These are phyloP conservation scores for Candida tunisiensis DNA, from an alignment of 1,139 yeast genomes.

Conservation along the genomic window DNA sequence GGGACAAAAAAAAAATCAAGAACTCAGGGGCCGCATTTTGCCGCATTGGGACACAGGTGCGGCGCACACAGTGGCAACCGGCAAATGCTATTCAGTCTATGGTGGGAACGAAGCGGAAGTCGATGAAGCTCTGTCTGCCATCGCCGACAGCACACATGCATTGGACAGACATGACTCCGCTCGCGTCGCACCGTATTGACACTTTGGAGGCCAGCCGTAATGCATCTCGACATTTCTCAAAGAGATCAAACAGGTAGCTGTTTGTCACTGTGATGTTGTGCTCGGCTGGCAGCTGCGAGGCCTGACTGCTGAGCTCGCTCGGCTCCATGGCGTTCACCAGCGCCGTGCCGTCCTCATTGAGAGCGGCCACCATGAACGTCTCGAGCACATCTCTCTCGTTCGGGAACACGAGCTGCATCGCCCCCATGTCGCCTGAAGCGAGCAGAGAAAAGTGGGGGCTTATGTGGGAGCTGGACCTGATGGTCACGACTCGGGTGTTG, in stretches of 20 bases:
- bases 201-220: constrained; percentile 12
- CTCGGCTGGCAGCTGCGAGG: not conserved
- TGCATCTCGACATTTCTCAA: constrained; percentile 12
- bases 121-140: constrained; percentile 12
- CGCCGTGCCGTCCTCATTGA: constrained; percentile 4
- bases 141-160: constrained; percentile 12
- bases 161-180: constrained; percentile 15
- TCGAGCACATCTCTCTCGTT: constrained; percentile 44
- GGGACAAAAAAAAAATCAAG: too few species aligned
- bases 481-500: constrained; percentile 39
- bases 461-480: constrained; percentile 23
- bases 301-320: not conserved
- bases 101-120: constrained; percentile 15
- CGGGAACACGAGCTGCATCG: constrained; percentile 50
- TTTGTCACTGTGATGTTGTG: constrained; percentile 7
- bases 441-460: constrained; percentile 26
- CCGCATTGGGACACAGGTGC: too few species aligned
- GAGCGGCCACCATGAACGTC: constrained; percentile 17
- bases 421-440: constrained; percentile 52
- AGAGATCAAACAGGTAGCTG: constrained; percentile 10
- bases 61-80: too few species aligned
- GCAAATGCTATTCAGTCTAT: too few species aligned
- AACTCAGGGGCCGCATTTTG: too few species aligned
- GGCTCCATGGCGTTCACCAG: not conserved
- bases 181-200: constrained; percentile 12